phyloP scores from a whole-genome alignment of 768 basidiomycete species.

The Royoungia palumana region DNA sequence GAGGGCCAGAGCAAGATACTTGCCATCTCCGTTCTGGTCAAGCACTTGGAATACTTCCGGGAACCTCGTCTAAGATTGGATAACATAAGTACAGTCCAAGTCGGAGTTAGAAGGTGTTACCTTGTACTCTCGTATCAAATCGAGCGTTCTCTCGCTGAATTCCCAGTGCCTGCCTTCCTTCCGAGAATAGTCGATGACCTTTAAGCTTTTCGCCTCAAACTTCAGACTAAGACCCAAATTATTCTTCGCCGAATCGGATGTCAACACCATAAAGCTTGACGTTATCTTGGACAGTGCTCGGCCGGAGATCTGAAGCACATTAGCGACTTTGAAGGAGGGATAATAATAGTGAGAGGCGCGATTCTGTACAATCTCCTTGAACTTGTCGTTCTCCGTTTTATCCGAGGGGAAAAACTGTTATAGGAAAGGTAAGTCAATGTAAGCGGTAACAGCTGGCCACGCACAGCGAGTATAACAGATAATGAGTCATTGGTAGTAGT shows the following conservation, averaged over 20 bases:
- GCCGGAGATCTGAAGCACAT: conserved; percentile 68
- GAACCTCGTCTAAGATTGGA: conserved; percentile 54
- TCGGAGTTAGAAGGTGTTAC: conserved; percentile 28
- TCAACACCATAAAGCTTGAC: conserved; percentile 88
- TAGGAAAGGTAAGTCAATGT: conserved; percentile 1
- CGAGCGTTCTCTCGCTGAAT: conserved; percentile 82
- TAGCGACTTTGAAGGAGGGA: conserved; percentile 76
- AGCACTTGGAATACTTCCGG: conserved; percentile 80
- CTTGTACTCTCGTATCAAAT: conserved; percentile 83
- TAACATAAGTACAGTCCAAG: background rate
- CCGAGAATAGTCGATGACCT: conserved; percentile 88
- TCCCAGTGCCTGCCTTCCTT: conserved; percentile 89
- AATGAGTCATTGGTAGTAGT: conserved; percentile 65
- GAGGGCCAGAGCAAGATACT: background rate
- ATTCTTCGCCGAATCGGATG: conserved; percentile 69
- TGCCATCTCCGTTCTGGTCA: conserved; percentile 72
- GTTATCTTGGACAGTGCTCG: conserved; percentile 87
- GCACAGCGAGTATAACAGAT: conserved; percentile 84
- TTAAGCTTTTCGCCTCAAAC: conserved; percentile 90
- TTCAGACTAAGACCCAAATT: conserved; percentile 95
- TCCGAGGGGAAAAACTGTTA: conserved; percentile 85
- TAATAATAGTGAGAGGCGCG: conserved; percentile 57
- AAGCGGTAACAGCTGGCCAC: conserved; percentile 12
- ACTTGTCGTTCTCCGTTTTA: conserved; percentile 70
- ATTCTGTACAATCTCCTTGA: conserved; percentile 61